Evolutionary conservation across 2,329 filamentous ascomycete genomes (phyloP).

Genomic region (Monosporascus cannonballus): DNA sequence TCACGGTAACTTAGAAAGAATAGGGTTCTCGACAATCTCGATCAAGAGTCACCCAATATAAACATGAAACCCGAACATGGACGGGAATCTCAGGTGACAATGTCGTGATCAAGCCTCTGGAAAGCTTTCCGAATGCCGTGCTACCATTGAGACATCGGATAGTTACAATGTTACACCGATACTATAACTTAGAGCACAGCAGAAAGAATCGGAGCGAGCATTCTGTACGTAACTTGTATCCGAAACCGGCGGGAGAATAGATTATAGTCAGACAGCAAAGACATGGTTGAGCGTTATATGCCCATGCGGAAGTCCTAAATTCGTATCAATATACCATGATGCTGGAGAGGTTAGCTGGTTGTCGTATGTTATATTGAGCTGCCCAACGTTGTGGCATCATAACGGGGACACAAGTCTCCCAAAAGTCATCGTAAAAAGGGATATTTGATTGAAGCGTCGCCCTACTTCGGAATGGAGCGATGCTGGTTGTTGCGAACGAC

Average conservation of each 20-base stretch:
- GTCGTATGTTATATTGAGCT: too few relatives aligned
- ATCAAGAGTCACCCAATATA: slow-evolving; percentile 13
- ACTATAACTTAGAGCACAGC: slow-evolving; percentile 4
- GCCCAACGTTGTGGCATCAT: too few relatives aligned
- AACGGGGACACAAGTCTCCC: too few relatives aligned
- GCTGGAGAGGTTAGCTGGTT: too few relatives aligned
- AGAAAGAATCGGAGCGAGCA: too few relatives aligned
- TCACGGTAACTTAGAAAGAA: slow-evolving; percentile 14
- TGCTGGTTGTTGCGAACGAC: not conserved
- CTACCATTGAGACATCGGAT: slow-evolving; percentile 17
- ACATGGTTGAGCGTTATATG: not conserved
- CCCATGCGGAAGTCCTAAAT: too few relatives aligned
- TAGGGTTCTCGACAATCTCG: slow-evolving; percentile 11
- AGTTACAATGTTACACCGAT: slow-evolving; percentile 12
- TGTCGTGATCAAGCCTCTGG: slow-evolving; percentile 17
- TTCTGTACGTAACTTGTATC: not conserved
- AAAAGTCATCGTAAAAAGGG: not conserved
- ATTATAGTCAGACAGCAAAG: not conserved
- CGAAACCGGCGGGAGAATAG: not conserved
- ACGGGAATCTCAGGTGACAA: slow-evolving; percentile 13
- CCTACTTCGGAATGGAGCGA: not conserved
- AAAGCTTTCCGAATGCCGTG: slow-evolving; percentile 23
- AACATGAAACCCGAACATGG: slow-evolving; percentile 21
- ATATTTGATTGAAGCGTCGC: not conserved
- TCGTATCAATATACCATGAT: too few relatives aligned